Conservation (phyloP, 441 rosid species). For the Arabidopsis hybrid region DNA sequence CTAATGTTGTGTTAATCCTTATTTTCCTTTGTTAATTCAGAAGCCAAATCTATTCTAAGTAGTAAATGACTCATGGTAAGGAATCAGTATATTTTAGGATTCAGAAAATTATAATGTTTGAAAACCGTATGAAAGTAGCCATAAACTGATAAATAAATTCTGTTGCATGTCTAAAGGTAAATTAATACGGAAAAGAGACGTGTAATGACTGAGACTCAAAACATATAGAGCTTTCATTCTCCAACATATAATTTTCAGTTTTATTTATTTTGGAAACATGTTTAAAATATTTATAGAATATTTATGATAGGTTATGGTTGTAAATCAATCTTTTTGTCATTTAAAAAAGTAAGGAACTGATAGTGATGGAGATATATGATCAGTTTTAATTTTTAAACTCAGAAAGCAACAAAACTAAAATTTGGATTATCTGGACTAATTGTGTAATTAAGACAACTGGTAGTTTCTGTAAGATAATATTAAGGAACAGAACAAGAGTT, state of each 20-base stretch:
- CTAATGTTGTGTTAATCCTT: neutral
- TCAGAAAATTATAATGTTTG: neutral
- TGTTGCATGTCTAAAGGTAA: neutral
- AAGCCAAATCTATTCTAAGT: neutral
- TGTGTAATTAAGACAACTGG: conserved; percentile 14
- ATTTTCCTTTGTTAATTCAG: neutral
- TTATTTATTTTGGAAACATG: conserved; percentile 17
- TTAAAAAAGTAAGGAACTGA: neutral
- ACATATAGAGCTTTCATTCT: neutral
- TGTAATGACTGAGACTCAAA: neutral
- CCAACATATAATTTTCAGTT: no score
- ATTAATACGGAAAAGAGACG: neutral
- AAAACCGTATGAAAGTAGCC: neutral
- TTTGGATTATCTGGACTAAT: conserved; percentile 17
- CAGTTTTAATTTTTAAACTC: neutral
- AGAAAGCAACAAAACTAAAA: conserved; percentile 15
- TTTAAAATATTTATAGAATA: neutral
- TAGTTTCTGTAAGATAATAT: neutral
- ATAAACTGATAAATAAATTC: neutral
- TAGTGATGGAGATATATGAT: conserved; percentile 1
- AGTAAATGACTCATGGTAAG: neutral
- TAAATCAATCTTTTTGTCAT: neutral
- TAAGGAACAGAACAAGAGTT: conserved; percentile 14
- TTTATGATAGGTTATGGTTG: neutral
- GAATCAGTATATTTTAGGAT: neutral